Percentiles rank a stretch among this genome's conserved stretches.
Conservation (phyloP, 2,329 filamentous ascomycete species). For the Cadophora luteo-olivacea region DNA sequence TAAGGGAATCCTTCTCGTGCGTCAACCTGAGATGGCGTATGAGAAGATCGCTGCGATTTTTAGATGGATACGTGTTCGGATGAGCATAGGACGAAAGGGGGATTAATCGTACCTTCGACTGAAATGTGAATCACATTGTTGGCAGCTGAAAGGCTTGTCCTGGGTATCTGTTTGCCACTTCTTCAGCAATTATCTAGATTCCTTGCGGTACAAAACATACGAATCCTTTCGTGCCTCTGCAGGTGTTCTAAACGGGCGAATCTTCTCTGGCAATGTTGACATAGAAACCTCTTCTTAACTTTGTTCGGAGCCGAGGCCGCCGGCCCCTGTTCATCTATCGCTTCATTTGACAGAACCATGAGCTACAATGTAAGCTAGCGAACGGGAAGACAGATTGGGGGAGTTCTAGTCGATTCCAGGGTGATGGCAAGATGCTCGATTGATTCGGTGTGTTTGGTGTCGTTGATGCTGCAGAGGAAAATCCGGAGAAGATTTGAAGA, state of each 20-base stretch:
- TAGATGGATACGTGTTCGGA: slow-evolving; percentile 36
- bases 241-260: slow-evolving; percentile 70
- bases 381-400: background rate
- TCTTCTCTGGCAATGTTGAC: slow-evolving; percentile 67
- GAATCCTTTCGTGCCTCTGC: slow-evolving; percentile 67
- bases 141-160: slow-evolving; percentile 68
- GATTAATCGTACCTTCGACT: slow-evolving; percentile 64
- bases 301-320: slow-evolving; percentile 11
- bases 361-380: background rate
- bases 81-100: background rate
- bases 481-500: background rate
- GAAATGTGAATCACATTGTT: slow-evolving; percentile 65
- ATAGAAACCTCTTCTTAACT: slow-evolving; percentile 41
- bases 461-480: background rate
- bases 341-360: background rate
- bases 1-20: slow-evolving; percentile 46
- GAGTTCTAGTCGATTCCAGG: background rate
- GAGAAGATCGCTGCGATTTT: slow-evolving; percentile 65
- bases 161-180: slow-evolving; percentile 55
- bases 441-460: background rate
- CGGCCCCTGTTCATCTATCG: background rate
- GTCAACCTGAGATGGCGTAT: slow-evolving; percentile 70
- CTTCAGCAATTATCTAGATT: background rate
- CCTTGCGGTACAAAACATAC: background rate
- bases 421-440: background rate